phyloP scores from a whole-genome alignment of 2,329 filamentous ascomycete species.

The Pyrenochaeta sp. region DNA sequence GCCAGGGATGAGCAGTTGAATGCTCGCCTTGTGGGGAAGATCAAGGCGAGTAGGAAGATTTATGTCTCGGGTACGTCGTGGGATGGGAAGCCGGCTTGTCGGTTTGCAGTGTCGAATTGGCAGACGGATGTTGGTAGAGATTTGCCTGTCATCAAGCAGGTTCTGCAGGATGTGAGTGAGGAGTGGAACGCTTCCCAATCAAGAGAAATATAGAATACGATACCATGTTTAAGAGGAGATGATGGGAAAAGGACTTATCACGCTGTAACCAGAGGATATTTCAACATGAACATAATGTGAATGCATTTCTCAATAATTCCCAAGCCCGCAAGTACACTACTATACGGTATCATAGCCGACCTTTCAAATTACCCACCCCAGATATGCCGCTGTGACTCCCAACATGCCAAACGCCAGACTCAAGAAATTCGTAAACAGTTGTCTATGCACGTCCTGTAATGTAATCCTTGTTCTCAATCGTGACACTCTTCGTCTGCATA shows the following conservation, averaged over 20 bases:
- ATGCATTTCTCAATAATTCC: slow-evolving; percentile 10
- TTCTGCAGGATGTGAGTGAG: slow-evolving; percentile 59
- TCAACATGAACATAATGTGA: neutral
- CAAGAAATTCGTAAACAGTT: slow-evolving; percentile 4
- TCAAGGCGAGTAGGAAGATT: slow-evolving; percentile 77
- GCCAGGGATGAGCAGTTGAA: slow-evolving; percentile 73
- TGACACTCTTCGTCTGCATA: slow-evolving; percentile 61
- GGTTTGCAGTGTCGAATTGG: slow-evolving; percentile 91
- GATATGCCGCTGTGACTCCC: neutral
- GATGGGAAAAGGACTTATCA: too few relatives aligned
- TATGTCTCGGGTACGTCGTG: slow-evolving; percentile 86
- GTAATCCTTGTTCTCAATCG: slow-evolving; percentile 61
- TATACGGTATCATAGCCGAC: slow-evolving; percentile 12
- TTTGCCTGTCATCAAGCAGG: slow-evolving; percentile 67
- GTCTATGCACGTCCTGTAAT: slow-evolving; percentile 29
- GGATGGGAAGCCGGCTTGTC: slow-evolving; percentile 74
- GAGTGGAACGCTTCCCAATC: neutral
- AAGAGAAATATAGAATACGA: neutral
- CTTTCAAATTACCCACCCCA: slow-evolving; percentile 3
- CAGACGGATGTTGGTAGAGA: slow-evolving; percentile 74
- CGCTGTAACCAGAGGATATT: too few relatives aligned
- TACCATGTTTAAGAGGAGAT: too few relatives aligned
- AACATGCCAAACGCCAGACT: slow-evolving; percentile 11
- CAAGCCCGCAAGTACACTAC: slow-evolving; percentile 7
- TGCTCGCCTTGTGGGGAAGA: slow-evolving; percentile 68